Evolutionary conservation across 345 rosid species (phyloP), one percentile per base, ranked within the genome.

Genomic region (Populus pruinosa): DNA sequence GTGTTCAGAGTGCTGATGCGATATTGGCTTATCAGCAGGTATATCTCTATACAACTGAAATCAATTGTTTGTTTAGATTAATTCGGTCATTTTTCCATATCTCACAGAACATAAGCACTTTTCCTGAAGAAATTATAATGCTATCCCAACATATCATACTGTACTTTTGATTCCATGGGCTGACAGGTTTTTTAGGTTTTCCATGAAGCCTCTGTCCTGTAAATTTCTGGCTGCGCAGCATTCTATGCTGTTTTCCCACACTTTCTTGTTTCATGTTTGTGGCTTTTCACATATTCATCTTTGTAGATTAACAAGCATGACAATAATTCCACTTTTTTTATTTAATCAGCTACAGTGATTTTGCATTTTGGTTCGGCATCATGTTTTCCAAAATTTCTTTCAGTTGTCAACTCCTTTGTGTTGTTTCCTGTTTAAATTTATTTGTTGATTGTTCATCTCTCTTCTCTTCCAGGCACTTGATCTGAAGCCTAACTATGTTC

Each of bases 401-500:
- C 20, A 20, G 59, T 18, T 50, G n/a, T 59, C 69, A 44, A 41
- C 68, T 69, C 69, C 27, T 27, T 25, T 43, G 38, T 20, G 36
- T 35, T 59, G 27, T 74, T 47, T 69, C 31, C 18, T 43, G 33
- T 16, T 69, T 21, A 69, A 33, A 59, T 59, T 53, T 5, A 8
- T 67, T 23, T 44, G 35, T 44, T 49, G 18, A 47, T 29, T 25
- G 35, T 44, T 47, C 21, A 67, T 70, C 61, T 73, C 35, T 73
- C 74, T 35, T 29, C 47, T 38, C 53, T 71, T 79, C 74, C 86
- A 96, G 99, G 99, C 99, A 71, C 85, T 94, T 68, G 97, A 96
- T 89, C 90, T 96, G 91, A 96, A 96, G 88, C 99, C 99, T 47
- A 96, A 96, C 73, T 96, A 96, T 74, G 98, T 96, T 80, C 99